Conservation (phyloP, 306 rosid genomes). For the Neltuma alba region DNA sequence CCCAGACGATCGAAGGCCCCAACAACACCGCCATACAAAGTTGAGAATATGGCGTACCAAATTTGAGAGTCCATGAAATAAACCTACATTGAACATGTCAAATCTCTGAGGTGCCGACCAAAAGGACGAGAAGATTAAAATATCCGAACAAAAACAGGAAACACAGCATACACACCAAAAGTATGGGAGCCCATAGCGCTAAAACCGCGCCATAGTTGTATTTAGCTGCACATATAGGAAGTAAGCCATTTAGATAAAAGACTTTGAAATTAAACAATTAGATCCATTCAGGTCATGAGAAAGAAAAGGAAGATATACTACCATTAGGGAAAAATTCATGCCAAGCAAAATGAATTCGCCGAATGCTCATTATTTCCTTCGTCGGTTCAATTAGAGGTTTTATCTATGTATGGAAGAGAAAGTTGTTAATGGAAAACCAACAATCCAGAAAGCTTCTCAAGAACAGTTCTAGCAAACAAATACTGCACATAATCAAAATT, state of each 20-base stretch:
- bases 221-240: constrained; percentile 58
- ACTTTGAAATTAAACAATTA: constrained; percentile 8
- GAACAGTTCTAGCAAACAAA: constrained; percentile 10
- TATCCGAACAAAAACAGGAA: constrained; percentile 32
- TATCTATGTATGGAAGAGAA: constrained; percentile 56
- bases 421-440: constrained; percentile 18
- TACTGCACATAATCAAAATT: constrained; percentile 14
- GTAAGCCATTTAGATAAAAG: constrained; percentile 35
- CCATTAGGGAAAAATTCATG: constrained; percentile 93
- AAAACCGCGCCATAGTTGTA: constrained; percentile 74
- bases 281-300: constrained; percentile 20
- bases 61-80: constrained; percentile 99
- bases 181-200: constrained; percentile 83
- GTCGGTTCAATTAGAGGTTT: constrained; percentile 91
- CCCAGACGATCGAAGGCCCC: constrained; percentile 98
- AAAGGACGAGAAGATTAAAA: constrained; percentile 31
- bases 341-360: constrained; percentile 69
- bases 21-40: constrained; percentile 82
- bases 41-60: constrained; percentile 88
- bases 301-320: constrained; percentile 44
- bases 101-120: constrained; percentile 27
- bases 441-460: constrained; percentile 27
- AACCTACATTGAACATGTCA: constrained; percentile 60
- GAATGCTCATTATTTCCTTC: constrained; percentile 80
- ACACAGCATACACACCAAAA: constrained; percentile 63